A percentile compares a stretch with the other conserved stretches of the same genome.
These are phyloP conservation scores for Fomitopsis palustris DNA, from an alignment of 1,284 basidiomycete species.

Conservation along the genomic window DNA sequence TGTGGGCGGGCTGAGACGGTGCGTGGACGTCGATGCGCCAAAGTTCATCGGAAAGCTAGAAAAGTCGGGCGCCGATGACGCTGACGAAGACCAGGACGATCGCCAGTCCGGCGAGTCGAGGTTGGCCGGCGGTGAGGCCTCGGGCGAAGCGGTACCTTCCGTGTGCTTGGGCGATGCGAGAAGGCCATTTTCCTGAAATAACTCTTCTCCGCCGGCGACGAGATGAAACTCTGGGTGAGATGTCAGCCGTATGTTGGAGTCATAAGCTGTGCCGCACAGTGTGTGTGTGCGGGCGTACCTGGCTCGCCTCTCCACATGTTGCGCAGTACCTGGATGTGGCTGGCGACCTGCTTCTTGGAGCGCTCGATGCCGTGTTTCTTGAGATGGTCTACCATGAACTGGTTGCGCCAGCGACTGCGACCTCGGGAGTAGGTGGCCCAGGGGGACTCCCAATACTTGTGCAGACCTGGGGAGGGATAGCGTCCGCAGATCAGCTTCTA, in stretches of 20 bases:
- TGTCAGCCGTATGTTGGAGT: conserved; percentile 13
- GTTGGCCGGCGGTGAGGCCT: conserved; percentile 9
- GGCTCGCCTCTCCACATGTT: conserved; percentile 84
- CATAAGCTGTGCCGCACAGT: conserved; percentile 4
- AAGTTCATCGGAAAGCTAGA: conserved; percentile 14
- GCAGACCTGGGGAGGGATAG: conserved; percentile 45
- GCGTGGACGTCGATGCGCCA: conserved; percentile 7
- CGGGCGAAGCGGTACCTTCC: conserved; percentile 12
- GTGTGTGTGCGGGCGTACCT: conserved; percentile 37
- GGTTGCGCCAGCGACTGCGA: conserved; percentile 76
- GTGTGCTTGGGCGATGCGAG: conserved; percentile 28
- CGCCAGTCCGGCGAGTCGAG: conserved; percentile 15
- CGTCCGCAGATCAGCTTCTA: conserved; percentile 8
- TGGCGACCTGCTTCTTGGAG: conserved; percentile 80
- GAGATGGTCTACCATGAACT: conserved; percentile 77
- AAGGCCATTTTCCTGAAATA: conserved; percentile 49
- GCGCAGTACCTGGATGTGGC: conserved; percentile 76
- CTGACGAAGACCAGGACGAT: conserved; percentile 17
- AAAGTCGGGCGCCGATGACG: conserved; percentile 20
- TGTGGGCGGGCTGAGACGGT: conserved; percentile 11
- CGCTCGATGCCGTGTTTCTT: conserved; percentile 61
- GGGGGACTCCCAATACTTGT: conserved; percentile 72
- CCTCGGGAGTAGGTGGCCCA: conserved; percentile 75
- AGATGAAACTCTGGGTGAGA: conserved; percentile 50
- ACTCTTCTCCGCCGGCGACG: conserved; percentile 72